Conservation (phyloP, 768 basidiomycete species). For the Mycena venus region DNA sequence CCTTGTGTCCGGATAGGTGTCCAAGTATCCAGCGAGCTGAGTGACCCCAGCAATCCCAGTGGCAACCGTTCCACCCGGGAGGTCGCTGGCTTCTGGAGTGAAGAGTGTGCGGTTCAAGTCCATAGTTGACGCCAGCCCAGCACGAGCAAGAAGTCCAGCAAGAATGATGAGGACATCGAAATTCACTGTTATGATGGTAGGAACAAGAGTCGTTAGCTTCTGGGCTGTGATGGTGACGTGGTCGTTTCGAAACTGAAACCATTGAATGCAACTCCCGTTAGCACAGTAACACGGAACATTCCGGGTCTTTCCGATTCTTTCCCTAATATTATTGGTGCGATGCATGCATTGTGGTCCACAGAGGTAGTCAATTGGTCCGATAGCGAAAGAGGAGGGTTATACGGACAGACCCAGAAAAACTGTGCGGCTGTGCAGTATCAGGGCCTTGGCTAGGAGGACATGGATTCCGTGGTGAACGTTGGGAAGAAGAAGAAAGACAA, state of each 20-base stretch:
- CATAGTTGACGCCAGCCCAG: conserved; percentile 7
- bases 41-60: conserved; percentile 8
- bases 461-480: not conserved
- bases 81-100: conserved; percentile 5
- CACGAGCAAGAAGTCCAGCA: conserved; percentile 6
- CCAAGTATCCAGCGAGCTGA: conserved; percentile 11
- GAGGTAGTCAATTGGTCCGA: too few species aligned
- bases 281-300: not conserved
- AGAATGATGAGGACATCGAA: conserved; percentile 7
- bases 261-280: not conserved
- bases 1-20: not conserved
- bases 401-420: too few species aligned
- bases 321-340: not conserved
- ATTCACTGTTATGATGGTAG: not conserved
- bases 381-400: too few species aligned
- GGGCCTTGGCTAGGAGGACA: not conserved
- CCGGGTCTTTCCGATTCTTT: not conserved
- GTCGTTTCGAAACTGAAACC: not conserved
- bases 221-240: not conserved
- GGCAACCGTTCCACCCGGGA: conserved; percentile 6
- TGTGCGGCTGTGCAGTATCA: too few species aligned
- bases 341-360: not conserved
- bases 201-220: not conserved
- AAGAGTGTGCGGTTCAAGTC: conserved; percentile 9
- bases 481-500: not conserved